A percentile compares a stretch with the other conserved stretches of the same genome.
These are phyloP conservation scores for Sequoia sempervirens DNA, from an alignment of 75 land plant genomes.

Conservation along the genomic window DNA sequence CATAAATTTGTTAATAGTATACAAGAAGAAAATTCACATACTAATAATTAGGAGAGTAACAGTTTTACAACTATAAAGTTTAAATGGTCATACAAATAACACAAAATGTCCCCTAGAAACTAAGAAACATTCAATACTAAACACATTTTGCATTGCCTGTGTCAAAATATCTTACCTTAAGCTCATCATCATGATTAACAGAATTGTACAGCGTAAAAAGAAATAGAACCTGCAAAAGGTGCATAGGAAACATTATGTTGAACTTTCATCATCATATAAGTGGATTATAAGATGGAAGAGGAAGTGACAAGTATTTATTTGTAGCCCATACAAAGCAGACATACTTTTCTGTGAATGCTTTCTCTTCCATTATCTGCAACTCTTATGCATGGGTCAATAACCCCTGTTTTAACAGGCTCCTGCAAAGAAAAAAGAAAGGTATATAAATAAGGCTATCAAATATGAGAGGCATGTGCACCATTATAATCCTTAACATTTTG, in stretches of 20 bases:
- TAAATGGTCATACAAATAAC: neutral
- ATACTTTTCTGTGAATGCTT: conserved; percentile 57
- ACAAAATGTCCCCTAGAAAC: neutral
- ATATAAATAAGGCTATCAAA: neutral
- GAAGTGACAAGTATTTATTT: neutral
- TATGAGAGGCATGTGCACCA: neutral
- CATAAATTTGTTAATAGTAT: neutral
- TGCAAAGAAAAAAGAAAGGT: conserved; percentile 17
- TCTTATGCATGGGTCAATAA: conserved; percentile 66
- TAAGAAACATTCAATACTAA: neutral
- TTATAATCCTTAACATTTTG: neutral
- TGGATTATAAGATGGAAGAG: neutral
- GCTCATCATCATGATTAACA: conserved; percentile 55
- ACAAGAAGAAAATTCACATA: neutral
- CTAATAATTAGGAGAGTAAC: neutral
- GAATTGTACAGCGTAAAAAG: conserved; percentile 70
- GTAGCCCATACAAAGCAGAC: neutral
- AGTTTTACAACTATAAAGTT: neutral
- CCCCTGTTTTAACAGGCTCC: conserved; percentile 78
- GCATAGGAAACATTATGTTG: neutral
- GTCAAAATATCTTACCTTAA: conserved; percentile 50
- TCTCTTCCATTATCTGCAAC: conserved; percentile 84
- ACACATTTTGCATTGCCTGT: neutral
- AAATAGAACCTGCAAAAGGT: conserved; percentile 56
- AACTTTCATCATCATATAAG: neutral